A percentile compares a stretch with the other conserved stretches of the same genome.
Evolutionary conservation across 805 yeast species (phyloP).

Genomic region (Yarrowia sp.): DNA sequence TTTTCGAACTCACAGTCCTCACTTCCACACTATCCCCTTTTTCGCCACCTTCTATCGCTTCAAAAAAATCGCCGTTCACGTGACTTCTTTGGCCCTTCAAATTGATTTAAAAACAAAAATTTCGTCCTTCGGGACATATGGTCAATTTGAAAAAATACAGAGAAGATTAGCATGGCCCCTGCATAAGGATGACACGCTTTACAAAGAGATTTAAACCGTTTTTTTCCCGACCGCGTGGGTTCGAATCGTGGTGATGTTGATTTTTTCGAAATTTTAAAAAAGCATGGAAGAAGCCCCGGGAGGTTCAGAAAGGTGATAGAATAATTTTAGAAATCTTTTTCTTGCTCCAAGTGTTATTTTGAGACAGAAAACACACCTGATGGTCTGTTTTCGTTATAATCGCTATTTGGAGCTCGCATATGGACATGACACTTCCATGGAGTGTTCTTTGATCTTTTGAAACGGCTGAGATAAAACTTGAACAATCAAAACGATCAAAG

Average conservation of each 20-base stretch:
- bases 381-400: background rate
- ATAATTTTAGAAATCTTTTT: too few species aligned
- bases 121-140: conserved; percentile 82
- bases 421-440: background rate
- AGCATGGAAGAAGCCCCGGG: too few species aligned
- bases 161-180: conserved; percentile 99
- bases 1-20: background rate
- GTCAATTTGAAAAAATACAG: conserved; percentile 99
- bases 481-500: too few species aligned
- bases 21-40: background rate
- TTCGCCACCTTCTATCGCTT: background rate
- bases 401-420: background rate
- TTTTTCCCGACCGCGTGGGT: conserved; percentile 55
- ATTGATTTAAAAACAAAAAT: conserved; percentile 2
- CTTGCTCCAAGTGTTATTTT: too few species aligned
- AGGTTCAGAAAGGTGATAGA: too few species aligned
- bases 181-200: conserved; percentile 99
- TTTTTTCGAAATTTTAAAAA: background rate
- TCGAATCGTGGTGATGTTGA: background rate
- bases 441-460: background rate
- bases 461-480: too few species aligned
- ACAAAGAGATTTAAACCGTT: conserved; percentile 98
- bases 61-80: background rate
- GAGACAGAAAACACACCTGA: too few species aligned
- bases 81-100: conserved; percentile 17